phyloP scores from a whole-genome alignment of 1,139 yeast genomes.

The Suhomyces panamericanus region DNA sequence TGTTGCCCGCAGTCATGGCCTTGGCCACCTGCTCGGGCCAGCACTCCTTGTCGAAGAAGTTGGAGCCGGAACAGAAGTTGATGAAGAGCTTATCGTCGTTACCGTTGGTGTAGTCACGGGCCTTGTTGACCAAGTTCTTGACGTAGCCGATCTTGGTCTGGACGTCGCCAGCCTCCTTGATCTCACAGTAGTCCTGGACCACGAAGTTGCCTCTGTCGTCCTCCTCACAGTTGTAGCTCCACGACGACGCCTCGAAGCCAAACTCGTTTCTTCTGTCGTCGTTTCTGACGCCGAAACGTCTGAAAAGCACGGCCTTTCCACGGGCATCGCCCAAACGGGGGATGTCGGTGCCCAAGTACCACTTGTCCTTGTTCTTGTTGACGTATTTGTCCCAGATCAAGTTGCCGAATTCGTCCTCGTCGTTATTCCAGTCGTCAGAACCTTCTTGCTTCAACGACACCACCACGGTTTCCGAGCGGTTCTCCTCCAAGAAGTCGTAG shows the following conservation, averaged over 20 bases:
- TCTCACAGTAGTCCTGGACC: slow-evolving; percentile 77
- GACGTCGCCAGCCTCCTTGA: slow-evolving; percentile 53
- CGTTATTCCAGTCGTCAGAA: slow-evolving; percentile 60
- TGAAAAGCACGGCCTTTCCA: slow-evolving; percentile 65
- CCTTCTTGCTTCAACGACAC: slow-evolving; percentile 80
- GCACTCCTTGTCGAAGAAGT: slow-evolving; percentile 67
- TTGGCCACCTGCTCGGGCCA: slow-evolving; percentile 74
- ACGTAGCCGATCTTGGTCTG: slow-evolving; percentile 59
- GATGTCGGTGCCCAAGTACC: slow-evolving; percentile 59
- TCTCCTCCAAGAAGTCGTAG: slow-evolving; percentile 53
- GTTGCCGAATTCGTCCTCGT: slow-evolving; percentile 64
- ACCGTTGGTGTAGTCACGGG: slow-evolving; percentile 47
- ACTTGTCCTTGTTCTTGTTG: slow-evolving; percentile 49
- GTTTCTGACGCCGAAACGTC: slow-evolving; percentile 66
- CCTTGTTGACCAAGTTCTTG: slow-evolving; percentile 55
- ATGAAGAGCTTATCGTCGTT: slow-evolving; percentile 59
- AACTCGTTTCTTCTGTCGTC: slow-evolving; percentile 44
- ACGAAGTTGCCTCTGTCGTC: slow-evolving; percentile 64
- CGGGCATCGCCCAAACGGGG: slow-evolving; percentile 64
- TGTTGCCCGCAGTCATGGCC: slow-evolving; percentile 48
- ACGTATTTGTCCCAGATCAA: slow-evolving; percentile 63
- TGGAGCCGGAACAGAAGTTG: slow-evolving; percentile 75
- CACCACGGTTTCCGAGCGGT: slow-evolving; percentile 61
- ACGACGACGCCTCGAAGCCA: slow-evolving; percentile 69
- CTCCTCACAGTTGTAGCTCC: slow-evolving; percentile 67